Base-by-base conservation (phyloP, 306 rosid genomes). In the Rubus parviflorus region DNA sequence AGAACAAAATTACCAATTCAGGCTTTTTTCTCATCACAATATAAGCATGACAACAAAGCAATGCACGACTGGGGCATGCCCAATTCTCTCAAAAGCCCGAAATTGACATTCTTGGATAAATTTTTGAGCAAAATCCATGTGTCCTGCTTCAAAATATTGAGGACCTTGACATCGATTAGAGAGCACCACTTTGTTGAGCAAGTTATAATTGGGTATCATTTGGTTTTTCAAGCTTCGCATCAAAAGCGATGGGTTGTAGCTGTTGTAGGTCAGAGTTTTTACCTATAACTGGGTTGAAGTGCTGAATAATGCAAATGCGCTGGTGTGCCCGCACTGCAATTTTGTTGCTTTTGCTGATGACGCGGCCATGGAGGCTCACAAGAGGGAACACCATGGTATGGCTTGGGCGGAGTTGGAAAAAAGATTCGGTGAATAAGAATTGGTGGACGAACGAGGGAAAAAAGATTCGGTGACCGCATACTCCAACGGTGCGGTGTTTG, bases 141-240 rank as follows among this genome's bases (percentile, higher is more conserved):
- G 2, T 69, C 60, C 7, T 76, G 70, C 51, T 69, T 82, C 61
- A 79, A 6, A 72, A 75, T 11, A 11, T 30, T 4, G 6, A 78
- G n/a, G 1, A 78, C 78, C 6, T 53, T 64, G 4, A 46, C 48
- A n/a, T 79, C 75, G 30, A 25, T 25, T 25, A 4, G 62, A 45
- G 23, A 53, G 37, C 20, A 76, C 12, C 0, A 79, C 3, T 43
- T 71, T 67, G 70, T 52, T 85, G 51, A 85, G 41, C 7, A 72
- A 76, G 10, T 48, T 64, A 42, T 72, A 85, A 30, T 40, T 49
- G 2, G 88, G 86, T 0, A 76, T 20, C 17, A 82, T 73, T 0
- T 76, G 74, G 11, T 75, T n/a, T n/a, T n/a, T n/a, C n/a, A n/a
- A 25, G 30, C 64, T 14, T 82, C 51, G 16, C 8, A 5, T 23